A percentile compares a stretch with the other conserved stretches of the same genome.
Evolutionary conservation across 345 rosid species (phyloP).

Genomic region (Sisymbrium irio): DNA sequence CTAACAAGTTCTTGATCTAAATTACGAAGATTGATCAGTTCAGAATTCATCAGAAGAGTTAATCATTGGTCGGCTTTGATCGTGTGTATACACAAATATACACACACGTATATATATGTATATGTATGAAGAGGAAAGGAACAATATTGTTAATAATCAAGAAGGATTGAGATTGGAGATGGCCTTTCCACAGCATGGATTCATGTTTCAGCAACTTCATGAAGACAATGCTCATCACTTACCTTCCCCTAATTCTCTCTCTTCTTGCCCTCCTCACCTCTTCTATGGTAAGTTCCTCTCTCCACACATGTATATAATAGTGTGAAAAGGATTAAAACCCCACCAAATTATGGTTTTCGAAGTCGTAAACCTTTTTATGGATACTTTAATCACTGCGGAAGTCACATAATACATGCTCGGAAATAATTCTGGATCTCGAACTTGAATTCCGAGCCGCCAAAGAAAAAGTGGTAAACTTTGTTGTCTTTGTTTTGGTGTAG

Average conservation of each 20-base stretch:
- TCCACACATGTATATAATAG: neutral
- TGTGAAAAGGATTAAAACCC: neutral
- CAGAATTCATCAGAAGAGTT: neutral
- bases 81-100: neutral
- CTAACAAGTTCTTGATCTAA: neutral
- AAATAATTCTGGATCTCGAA: neutral
- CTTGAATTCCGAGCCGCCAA: neutral
- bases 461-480: neutral
- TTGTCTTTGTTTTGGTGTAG: slow-evolving; percentile 4
- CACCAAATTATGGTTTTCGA: neutral
- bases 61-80: slow-evolving; percentile 11
- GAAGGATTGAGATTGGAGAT: slow-evolving; percentile 39
- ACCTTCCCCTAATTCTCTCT: slow-evolving; percentile 57
- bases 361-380: neutral
- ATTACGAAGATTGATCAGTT: neutral
- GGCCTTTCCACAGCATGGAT: slow-evolving; percentile 74
- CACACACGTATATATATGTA: slow-evolving; percentile 5
- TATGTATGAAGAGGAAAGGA: slow-evolving; percentile 32
- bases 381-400: neutral
- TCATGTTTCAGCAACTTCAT: slow-evolving; percentile 62
- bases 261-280: slow-evolving; percentile 69
- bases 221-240: slow-evolving; percentile 60
- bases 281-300: slow-evolving; percentile 50
- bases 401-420: neutral
- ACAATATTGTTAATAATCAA: slow-evolving; percentile 18